Evolutionary conservation across 2,329 filamentous ascomycete species (phyloP), one percentile per base, ranked within the genome.

Genomic region (Ophiostoma pallidulum): DNA sequence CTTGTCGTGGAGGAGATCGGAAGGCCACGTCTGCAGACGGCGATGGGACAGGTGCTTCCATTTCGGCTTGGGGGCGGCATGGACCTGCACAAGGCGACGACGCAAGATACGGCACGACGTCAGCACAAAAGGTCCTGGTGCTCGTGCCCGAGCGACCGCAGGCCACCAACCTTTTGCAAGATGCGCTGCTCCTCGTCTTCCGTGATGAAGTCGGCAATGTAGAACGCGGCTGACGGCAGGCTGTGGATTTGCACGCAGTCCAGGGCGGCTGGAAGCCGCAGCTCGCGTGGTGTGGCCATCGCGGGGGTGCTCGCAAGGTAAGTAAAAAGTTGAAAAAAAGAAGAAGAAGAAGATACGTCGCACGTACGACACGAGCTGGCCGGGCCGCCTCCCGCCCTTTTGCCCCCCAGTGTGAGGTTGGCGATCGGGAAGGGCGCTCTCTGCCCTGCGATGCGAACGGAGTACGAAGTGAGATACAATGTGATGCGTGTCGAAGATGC

Each of bases 31-130:
- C 71, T 97, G 90, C 1, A 98, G 78, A 36, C 91, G 83, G 47
- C 92, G 85, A 63, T 89, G 87, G n/a, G 84, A 80, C 47, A 98
- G 82, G 42, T 84, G 75, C 53, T 87, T 90, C 91, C 92, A 98
- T 61, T 82, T 77, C 22, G 85, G 82, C 53, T 80, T 82, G 22
- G 86, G 84, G 1, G 80, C 80, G 38, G 76, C 71, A 44, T 70
- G 68, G 56, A 84, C 77, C 74, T 65, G 57, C 41, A 13, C 4
- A 22, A 4, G 16, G n/a, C 19, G 45, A 41, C 13, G 37, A 31
- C 37, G 20, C 38, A 36, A 28, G n/a, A 9, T n/a, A n/a, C n/a
- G 42, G 14, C 4, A 22, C 7, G 16, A 19, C 19, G 45, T 47
- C 13, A 42, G 37, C 37, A 28, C 38, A 36, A 28, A 19, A 9